Evolutionary conservation across 495 filamentous ascomycete species (phyloP).

Genomic region (Penicillium paradoxum): DNA sequence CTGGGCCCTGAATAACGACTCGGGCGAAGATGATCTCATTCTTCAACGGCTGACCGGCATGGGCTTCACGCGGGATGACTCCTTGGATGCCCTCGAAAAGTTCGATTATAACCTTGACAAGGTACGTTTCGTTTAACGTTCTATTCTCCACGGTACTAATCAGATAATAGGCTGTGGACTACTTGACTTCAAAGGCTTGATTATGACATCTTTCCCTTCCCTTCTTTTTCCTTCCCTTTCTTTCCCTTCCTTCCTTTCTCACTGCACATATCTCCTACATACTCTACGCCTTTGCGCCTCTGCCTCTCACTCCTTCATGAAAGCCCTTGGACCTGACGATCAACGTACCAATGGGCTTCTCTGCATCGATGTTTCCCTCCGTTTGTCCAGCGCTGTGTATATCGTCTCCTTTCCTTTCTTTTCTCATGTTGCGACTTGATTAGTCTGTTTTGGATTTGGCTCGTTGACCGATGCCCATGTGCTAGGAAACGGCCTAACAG

Average conservation of each 20-base stretch:
- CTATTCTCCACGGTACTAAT: conserved; percentile 1
- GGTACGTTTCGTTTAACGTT: conserved; percentile 51
- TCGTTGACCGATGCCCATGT: not conserved
- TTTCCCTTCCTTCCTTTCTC: not conserved
- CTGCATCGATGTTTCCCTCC: conserved; percentile 12
- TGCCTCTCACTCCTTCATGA: conserved; percentile 16
- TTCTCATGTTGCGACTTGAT: conserved; percentile 8
- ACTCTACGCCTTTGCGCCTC: conserved; percentile 18
- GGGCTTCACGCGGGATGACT: conserved; percentile 78
- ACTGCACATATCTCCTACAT: conserved; percentile 28
- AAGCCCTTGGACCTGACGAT: conserved; percentile 6
- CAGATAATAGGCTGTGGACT: conserved; percentile 35
- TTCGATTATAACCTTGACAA: conserved; percentile 94
- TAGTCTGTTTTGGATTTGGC: conserved; percentile 1
- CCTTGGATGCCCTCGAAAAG: conserved; percentile 83
- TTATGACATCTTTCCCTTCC: conserved; percentile 5
- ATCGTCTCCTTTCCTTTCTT: conserved; percentile 12
- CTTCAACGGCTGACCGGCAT: conserved; percentile 79
- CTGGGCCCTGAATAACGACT: conserved; percentile 66
- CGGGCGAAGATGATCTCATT: conserved; percentile 84
- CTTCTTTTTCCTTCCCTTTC: not conserved
- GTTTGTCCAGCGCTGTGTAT: conserved; percentile 23
- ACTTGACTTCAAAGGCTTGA: conserved; percentile 36
- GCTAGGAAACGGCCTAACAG: not conserved
- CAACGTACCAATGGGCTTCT: not conserved